Evolutionary conservation across 352 stramenopile species (phyloP), one percentile per base, ranked within the genome.

Genomic region (Phytophthora sp.): DNA sequence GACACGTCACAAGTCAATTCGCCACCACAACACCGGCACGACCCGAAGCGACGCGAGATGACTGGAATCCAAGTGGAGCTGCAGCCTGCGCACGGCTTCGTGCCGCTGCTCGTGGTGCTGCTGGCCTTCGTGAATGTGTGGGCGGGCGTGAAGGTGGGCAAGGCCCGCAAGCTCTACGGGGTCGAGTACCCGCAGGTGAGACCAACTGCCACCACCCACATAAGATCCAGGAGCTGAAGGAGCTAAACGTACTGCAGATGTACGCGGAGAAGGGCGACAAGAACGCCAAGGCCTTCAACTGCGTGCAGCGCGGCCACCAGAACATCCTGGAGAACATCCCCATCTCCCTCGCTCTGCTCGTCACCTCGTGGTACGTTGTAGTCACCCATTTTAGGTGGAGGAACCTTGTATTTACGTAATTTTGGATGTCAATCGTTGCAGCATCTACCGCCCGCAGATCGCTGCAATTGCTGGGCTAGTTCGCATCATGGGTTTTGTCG

Each of bases 321-420:
- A 95, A 98, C 64, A 68, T 97, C 38, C 74, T 97, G 35, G 92
- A 98, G 74, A 97, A 95, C 49, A 80, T 92, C 41, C 85, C 88
- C 2, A 50, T 79, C 1, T 93, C 89, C 49, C 61, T 93, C 20
- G 50, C 56, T 0, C 50, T 92, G 46, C 68, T 90, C 17, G 43
- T 87, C 41, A 79, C 79, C 9, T 89, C 79, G 10, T 48, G 71
- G 79, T 91, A 81, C 30, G 82, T 83, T 24, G 44, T 17, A 15
- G 1, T 28, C 5, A 32, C 18, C 6, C 21, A 0, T 5, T 5
- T n/a, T 9, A 7, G 18, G 12, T 26, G 4, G 2, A 28, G 31
- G 9, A 32, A 38, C 15, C 7, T 42, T 43, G 5, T 26, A 4
- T 21, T 62, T 2, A 39, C 35, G 20, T 26, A 8, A 12, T 12